A percentile compares a stretch with the other conserved stretches of the same genome.
Conservation (phyloP, 805 yeast genomes). For the Groenewaldozyma salmanticensis region DNA sequence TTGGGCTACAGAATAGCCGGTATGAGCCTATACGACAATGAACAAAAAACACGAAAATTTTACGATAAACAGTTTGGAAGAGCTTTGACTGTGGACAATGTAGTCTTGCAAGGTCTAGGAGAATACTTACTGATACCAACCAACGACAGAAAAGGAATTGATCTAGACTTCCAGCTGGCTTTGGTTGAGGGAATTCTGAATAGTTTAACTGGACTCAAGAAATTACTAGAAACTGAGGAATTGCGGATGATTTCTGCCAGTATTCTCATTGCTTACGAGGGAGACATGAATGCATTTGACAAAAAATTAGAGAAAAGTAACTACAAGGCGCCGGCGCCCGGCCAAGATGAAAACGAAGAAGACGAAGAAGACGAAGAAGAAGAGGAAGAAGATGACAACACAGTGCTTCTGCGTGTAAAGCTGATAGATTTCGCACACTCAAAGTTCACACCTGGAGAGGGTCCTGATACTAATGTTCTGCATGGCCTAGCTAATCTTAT, state of each 20-base stretch:
- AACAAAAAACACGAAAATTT: constrained; percentile 31
- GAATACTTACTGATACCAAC: constrained; percentile 31
- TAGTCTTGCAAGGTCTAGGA: constrained; percentile 36
- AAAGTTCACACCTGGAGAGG: constrained; percentile 46
- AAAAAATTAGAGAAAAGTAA: constrained; percentile 25
- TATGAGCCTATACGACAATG: constrained; percentile 48
- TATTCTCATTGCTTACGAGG: constrained; percentile 64
- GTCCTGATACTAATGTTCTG: constrained; percentile 62
- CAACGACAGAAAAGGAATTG: constrained; percentile 1
- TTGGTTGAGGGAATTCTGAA: constrained; percentile 35
- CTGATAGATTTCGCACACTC: constrained; percentile 92
- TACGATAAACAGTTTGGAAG: constrained; percentile 71
- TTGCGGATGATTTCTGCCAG: constrained; percentile 63
- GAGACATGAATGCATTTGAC: constrained; percentile 49
- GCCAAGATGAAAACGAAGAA: constrained; percentile 21
- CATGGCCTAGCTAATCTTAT: constrained; percentile 61
- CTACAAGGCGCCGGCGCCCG: too few species aligned
- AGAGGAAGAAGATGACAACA: constrained; percentile 15
- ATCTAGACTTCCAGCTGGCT: constrained; percentile 19
- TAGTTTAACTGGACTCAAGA: constrained; percentile 58
- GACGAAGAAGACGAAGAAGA: constrained; percentile 15
- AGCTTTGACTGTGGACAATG: constrained; percentile 34
- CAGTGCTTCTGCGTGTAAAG: constrained; percentile 47
- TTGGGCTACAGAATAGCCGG: constrained; percentile 79
- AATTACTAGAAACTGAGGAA: constrained; percentile 53